These are phyloP conservation scores for Phytopythium helicoides DNA, from an alignment of 352 stramenopile genomes.

Conservation along the genomic window DNA sequence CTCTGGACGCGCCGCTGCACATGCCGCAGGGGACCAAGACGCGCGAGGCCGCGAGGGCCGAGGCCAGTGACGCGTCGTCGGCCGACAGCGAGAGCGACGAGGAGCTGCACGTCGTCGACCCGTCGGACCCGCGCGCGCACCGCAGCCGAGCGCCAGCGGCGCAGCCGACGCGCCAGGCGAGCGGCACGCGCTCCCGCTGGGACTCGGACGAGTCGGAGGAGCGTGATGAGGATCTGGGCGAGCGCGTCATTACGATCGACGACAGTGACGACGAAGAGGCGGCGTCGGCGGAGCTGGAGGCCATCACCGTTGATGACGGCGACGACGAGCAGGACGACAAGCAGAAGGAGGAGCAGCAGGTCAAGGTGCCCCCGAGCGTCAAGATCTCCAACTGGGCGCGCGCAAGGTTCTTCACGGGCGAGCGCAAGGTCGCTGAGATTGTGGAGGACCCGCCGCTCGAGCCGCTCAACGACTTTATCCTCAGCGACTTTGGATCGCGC, in stretches of 20 bases:
- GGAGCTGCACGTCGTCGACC: conserved; percentile 64
- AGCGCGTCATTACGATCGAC: conserved; percentile 26
- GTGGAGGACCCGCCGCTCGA: conserved; percentile 67
- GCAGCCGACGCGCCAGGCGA: conserved; percentile 23
- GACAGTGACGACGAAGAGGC: conserved; percentile 16
- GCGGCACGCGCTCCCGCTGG: conserved; percentile 35
- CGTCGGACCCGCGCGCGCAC: conserved; percentile 72
- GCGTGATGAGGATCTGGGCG: conserved; percentile 40
- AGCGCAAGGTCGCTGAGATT: conserved; percentile 42
- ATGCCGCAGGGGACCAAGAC: not conserved
- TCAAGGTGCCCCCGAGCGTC: conserved; percentile 4
- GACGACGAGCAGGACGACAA: conserved; percentile 2
- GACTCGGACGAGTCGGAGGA: conserved; percentile 41
- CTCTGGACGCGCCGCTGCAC: no score
- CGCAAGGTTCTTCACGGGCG: conserved; percentile 60
- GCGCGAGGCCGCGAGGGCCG: not conserved
- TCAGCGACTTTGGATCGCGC: conserved; percentile 76
- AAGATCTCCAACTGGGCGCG: conserved; percentile 76
- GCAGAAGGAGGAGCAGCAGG: conserved; percentile 4
- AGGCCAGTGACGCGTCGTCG: conserved; percentile 20
- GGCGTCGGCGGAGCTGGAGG: conserved; percentile 3
- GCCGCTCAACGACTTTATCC: conserved; percentile 82
- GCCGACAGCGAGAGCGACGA: conserved; percentile 46
- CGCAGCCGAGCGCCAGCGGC: conserved; percentile 21
- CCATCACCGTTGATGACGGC: not conserved